phyloP scores from a whole-genome alignment of 2,329 filamentous ascomycete species.

The Fusarium keratoplasticum region DNA sequence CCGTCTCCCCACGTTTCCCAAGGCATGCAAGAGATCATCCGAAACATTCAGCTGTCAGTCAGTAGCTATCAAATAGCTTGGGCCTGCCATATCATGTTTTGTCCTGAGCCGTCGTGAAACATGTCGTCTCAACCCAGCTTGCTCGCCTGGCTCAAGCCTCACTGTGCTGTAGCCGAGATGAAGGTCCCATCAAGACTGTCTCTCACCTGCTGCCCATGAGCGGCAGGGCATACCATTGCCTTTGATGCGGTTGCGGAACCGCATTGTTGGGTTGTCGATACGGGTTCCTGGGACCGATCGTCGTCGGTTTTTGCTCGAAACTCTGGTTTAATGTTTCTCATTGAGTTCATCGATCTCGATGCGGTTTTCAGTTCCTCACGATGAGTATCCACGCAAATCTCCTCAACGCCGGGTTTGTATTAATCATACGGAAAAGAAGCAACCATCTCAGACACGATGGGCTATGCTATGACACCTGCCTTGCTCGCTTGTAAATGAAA shows the following conservation, averaged over 20 bases:
- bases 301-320: neutral
- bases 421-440: conserved; percentile 8
- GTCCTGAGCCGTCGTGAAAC: conserved; percentile 2
- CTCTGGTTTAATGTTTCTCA: neutral
- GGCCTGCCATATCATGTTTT: neutral
- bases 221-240: conserved; percentile 9
- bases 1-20: conserved; percentile 18
- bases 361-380: neutral
- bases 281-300: conserved; percentile 6
- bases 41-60: conserved; percentile 21
- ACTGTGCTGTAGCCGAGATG: conserved; percentile 7
- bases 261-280: conserved; percentile 16
- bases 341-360: neutral
- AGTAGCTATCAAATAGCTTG: conserved; percentile 6
- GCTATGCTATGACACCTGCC: neutral
- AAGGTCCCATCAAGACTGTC: neutral
- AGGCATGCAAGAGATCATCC: conserved; percentile 23
- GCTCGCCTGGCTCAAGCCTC: neutral
- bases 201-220: neutral
- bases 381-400: neutral
- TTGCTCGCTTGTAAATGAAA: conserved; percentile 3
- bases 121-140: neutral
- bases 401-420: conserved; percentile 1
- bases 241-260: neutral
- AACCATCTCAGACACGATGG: conserved; percentile 8